Evolutionary conservation across 176 grass and related monocot genomes (phyloP).

Genomic region (Avena insularis): DNA sequence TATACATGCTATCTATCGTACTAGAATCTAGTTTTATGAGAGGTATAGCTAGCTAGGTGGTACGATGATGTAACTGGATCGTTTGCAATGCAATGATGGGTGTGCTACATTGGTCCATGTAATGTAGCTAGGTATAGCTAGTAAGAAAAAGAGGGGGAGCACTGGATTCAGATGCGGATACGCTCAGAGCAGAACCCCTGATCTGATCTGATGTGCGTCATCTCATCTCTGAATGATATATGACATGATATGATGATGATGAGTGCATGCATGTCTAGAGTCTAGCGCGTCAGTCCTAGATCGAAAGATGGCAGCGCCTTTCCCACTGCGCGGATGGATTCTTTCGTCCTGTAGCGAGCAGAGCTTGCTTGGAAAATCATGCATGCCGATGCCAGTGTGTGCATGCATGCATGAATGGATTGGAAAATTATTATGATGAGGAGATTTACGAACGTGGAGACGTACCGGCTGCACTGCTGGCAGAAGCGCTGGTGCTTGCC

Average conservation of each 20-base stretch:
- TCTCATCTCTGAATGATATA: conserved; percentile 6
- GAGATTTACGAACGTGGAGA: neutral
- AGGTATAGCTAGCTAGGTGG: neutral
- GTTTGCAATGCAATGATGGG: conserved; percentile 23
- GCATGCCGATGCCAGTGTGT: neutral
- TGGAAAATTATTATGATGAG: neutral
- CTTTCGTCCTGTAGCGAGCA: neutral
- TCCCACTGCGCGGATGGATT: neutral
- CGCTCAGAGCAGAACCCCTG: neutral
- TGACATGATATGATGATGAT: conserved; percentile 22
- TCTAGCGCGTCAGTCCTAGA: neutral
- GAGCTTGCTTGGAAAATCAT: neutral
- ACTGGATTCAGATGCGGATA: conserved; percentile 35
- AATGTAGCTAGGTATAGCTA: neutral
- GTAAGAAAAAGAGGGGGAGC: neutral
- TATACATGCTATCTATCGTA: neutral
- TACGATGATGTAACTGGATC: neutral
- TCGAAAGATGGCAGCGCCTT: neutral
- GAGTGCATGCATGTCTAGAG: neutral
- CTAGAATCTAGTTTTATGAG: neutral
- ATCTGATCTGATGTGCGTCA: neutral
- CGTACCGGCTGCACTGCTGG: conserved; percentile 92
- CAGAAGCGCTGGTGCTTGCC: conserved; percentile 88
- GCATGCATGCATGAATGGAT: neutral
- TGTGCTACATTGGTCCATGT: conserved; percentile 16